phyloP scores from a whole-genome alignment of 108 stramenopile species.

The Nitzschia sp. region DNA sequence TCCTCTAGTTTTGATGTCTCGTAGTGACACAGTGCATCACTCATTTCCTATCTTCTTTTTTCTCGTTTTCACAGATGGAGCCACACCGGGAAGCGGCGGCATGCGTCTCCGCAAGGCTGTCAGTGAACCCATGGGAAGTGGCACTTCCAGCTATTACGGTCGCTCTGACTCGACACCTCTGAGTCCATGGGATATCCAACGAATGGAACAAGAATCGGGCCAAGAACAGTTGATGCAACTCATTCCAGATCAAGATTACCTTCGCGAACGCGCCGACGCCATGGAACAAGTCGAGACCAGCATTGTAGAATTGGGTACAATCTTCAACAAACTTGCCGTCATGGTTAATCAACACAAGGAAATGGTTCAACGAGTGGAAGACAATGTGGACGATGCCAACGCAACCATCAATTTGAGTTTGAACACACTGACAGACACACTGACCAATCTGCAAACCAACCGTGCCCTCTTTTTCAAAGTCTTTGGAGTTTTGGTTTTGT shows the following conservation, averaged over 20 bases:
- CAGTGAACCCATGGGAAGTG: constrained; percentile 15
- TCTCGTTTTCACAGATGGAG: constrained; percentile 11
- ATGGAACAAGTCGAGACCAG: constrained; percentile 81
- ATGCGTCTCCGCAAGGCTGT: constrained; percentile 25
- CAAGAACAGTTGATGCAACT: constrained; percentile 70
- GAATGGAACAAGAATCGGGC: constrained; percentile 79
- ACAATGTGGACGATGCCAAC: constrained; percentile 88
- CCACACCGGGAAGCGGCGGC: constrained; percentile 2
- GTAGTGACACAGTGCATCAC: neutral
- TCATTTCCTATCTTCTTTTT: constrained; percentile 5
- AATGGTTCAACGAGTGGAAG: constrained; percentile 88
- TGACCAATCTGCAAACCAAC: constrained; percentile 73
- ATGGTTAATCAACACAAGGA: constrained; percentile 88
- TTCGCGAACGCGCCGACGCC: constrained; percentile 81
- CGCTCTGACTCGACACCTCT: constrained; percentile 45
- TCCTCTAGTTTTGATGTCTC: neutral
- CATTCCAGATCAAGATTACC: constrained; percentile 85
- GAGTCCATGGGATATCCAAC: constrained; percentile 84
- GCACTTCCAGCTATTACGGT: constrained; percentile 29
- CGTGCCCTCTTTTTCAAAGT: constrained; percentile 65
- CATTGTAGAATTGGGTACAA: constrained; percentile 85
- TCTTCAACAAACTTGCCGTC: constrained; percentile 84
- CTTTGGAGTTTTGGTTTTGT: constrained; percentile 71
- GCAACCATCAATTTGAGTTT: constrained; percentile 74
- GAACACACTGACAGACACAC: constrained; percentile 73